Conservation (phyloP, 345 rosid genomes). For the Acer negundo region DNA sequence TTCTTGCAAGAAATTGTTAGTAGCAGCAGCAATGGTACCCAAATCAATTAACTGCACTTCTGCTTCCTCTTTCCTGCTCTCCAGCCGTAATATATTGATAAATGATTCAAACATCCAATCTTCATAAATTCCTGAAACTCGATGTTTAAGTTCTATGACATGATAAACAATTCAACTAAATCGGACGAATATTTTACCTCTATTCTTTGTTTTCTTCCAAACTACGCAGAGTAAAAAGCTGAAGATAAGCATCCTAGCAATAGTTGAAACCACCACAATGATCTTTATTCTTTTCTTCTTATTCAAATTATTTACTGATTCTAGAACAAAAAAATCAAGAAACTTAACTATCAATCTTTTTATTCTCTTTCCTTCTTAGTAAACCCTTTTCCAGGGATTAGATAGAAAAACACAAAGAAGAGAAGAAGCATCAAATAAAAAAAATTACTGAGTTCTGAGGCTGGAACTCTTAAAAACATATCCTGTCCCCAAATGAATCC, state of each 20-base stretch:
- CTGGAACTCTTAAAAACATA: too few species aligned
- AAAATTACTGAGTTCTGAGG: too few species aligned
- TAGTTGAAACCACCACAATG: not conserved
- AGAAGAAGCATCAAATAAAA: conserved; percentile 20
- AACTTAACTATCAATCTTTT: too few species aligned
- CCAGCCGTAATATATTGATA: too few species aligned
- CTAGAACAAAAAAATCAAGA: not conserved
- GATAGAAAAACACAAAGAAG: too few species aligned
- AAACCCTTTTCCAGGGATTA: too few species aligned
- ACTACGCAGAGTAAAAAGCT: not conserved
- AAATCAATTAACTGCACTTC: conserved; percentile 29
- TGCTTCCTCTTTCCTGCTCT: too few species aligned
- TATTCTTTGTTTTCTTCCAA: conserved; percentile 5
- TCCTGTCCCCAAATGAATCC: too few species aligned
- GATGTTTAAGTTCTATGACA: too few species aligned
- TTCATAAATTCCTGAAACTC: too few species aligned
- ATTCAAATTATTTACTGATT: not conserved
- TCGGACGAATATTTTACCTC: conserved; percentile 12
- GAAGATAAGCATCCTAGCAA: not conserved
- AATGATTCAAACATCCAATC: too few species aligned
- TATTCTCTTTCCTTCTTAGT: conserved; percentile 17
- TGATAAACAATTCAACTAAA: too few species aligned
- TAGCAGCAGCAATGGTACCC: conserved; percentile 31
- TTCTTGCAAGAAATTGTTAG: conserved; percentile 28
- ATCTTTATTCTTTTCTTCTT: not conserved